phyloP scores from a whole-genome alignment of 768 basidiomycete species.

The Cyclocybe aegerita region DNA sequence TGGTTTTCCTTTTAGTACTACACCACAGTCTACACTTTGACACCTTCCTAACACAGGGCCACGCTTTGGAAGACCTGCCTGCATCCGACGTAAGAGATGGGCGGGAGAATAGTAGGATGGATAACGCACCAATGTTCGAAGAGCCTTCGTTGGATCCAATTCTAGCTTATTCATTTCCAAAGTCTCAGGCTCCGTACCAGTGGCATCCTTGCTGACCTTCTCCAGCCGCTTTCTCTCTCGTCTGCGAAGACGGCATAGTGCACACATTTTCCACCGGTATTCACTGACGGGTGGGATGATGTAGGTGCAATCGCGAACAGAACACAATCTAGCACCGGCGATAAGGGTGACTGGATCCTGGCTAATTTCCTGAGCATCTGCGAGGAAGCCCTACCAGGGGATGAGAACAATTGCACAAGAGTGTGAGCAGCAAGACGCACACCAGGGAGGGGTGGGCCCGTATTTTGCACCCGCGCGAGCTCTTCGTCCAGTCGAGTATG shows the following conservation, averaged over 20 bases:
- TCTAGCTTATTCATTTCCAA: no score
- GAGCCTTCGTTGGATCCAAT: no score
- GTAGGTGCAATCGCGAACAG: conserved; percentile 28
- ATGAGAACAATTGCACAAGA: not conserved
- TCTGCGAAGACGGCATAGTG: conserved; percentile 31
- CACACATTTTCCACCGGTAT: conserved; percentile 41
- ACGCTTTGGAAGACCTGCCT: conserved; percentile 7
- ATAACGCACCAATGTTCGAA: no score
- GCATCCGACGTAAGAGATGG: not conserved
- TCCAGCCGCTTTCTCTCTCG: conserved; percentile 12
- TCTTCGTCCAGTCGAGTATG: conserved; percentile 22
- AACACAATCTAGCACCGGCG: conserved; percentile 38
- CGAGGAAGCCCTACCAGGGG: conserved; percentile 6
- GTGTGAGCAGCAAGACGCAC: not conserved
- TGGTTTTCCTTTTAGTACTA: conserved; percentile 10
- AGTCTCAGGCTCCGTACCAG: no score
- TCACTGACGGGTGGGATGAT: conserved; percentile 34
- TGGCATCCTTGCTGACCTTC: not conserved
- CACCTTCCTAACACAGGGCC: conserved; percentile 17
- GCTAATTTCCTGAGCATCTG: conserved; percentile 1
- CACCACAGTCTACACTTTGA: conserved; percentile 23
- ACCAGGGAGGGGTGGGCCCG: conserved; percentile 7
- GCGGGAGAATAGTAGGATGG: no score
- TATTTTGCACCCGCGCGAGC: conserved; percentile 6
- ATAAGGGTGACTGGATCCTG: conserved; percentile 14